phyloP scores from a whole-genome alignment of 2,329 filamentous ascomycete genomes.

The Fusarium sacchari region DNA sequence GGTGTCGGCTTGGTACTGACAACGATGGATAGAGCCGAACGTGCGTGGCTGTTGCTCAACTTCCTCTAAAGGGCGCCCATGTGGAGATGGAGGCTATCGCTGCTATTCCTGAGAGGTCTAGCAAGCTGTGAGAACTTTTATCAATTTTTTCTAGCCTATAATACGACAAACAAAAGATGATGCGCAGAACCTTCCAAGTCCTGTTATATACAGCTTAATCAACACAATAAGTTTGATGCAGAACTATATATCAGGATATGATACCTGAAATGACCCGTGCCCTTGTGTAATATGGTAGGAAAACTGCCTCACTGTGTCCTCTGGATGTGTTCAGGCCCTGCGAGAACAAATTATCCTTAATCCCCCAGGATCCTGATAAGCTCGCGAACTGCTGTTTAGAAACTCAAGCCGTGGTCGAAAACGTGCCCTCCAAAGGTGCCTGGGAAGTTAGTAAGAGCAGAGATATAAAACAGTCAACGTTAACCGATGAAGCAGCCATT shows the following conservation, averaged over 20 bases:
- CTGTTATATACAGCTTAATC: no score
- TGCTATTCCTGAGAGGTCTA: background rate
- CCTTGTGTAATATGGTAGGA: background rate
- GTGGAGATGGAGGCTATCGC: slow-evolving; percentile 1
- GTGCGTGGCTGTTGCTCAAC: background rate
- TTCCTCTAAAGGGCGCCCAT: background rate
- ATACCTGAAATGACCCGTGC: rapidly evolving
- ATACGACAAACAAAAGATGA: no score
- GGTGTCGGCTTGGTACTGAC: background rate
- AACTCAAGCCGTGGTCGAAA: background rate
- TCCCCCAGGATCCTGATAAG: no score
- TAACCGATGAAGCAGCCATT: background rate
- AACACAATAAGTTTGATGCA: background rate
- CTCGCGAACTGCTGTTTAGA: no score
- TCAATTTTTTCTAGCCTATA: background rate
- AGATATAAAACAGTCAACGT: no score
- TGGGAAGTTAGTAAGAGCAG: background rate
- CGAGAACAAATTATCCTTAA: no score
- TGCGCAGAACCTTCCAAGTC: background rate
- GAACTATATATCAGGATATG: rapidly evolving
- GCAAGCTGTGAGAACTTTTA: background rate
- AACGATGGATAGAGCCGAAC: background rate
- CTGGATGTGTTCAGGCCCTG: background rate
- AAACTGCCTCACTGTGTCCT: background rate
- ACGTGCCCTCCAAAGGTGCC: background rate